These are phyloP conservation scores for Sporodiniella umbellata DNA, from an alignment of 371 early-diverging fungal genomes.

Conservation along the genomic window DNA sequence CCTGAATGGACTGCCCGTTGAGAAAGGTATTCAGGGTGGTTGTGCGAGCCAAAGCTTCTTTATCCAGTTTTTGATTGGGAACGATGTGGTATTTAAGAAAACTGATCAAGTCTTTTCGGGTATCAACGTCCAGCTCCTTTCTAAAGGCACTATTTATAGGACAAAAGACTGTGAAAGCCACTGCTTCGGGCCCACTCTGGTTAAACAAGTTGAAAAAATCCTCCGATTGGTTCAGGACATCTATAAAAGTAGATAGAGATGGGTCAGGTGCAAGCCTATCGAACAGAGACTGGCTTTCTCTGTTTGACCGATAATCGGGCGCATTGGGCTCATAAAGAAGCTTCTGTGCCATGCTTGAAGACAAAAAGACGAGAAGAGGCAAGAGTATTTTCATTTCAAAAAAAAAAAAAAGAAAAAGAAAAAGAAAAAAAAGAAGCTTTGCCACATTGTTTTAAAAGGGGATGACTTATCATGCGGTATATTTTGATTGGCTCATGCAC, in stretches of 20 bases:
- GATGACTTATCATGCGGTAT: no score
- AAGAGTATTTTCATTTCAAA: no score
- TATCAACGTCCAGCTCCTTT: conserved; percentile 12
- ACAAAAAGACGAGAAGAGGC: background rate
- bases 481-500: no score
- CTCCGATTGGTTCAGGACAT: conserved; percentile 34
- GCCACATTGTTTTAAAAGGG: no score
- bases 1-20: no score
- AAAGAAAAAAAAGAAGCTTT: no score
- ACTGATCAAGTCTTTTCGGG: conserved; percentile 18
- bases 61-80: conserved; percentile 15
- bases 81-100: conserved; percentile 41
- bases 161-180: conserved; percentile 32
- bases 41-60: conserved; percentile 11
- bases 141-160: conserved; percentile 42
- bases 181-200: conserved; percentile 6
- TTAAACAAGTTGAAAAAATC: conserved; percentile 32
- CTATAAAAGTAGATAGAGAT: conserved; percentile 43
- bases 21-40: conserved; percentile 18
- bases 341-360: conserved; percentile 7
- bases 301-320: conserved; percentile 25
- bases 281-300: conserved; percentile 32
- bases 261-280: conserved; percentile 45
- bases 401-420: no score
- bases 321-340: conserved; percentile 37